A percentile compares a stretch with the other conserved stretches of the same genome.
Conservation (phyloP, 805 yeast genomes). For the Kuraishia capsulata region DNA sequence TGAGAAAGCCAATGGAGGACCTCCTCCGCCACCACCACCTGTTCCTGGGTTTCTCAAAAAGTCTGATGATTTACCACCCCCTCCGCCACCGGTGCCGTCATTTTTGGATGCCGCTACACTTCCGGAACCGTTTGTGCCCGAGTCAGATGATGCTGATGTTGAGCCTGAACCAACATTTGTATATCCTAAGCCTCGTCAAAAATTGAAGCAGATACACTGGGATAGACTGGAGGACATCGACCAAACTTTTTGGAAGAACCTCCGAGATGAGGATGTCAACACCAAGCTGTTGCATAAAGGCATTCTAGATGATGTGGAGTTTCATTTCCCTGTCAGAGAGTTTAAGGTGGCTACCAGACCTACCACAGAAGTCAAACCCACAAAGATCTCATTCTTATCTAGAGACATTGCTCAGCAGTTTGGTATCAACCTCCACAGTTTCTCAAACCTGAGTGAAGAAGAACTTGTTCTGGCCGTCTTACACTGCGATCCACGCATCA, state of each 20-base stretch:
- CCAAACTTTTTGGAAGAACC: slow-evolving; percentile 55
- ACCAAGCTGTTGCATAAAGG: slow-evolving; percentile 50
- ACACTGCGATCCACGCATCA: slow-evolving; percentile 47
- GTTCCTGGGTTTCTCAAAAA: background rate
- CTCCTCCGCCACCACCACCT: slow-evolving; percentile 9
- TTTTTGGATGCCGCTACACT: background rate
- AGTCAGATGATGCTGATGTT: background rate
- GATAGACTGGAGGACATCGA: slow-evolving; percentile 54
- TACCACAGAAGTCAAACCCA: slow-evolving; percentile 17
- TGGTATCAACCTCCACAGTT: slow-evolving; percentile 68
- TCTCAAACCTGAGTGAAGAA: slow-evolving; percentile 40
- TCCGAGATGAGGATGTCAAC: slow-evolving; percentile 29
- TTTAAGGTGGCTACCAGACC: slow-evolving; percentile 31
- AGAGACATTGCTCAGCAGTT: slow-evolving; percentile 73
- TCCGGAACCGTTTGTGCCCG: too few relatives aligned
- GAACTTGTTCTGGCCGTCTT: slow-evolving; percentile 48
- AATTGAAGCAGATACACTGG: slow-evolving; percentile 77
- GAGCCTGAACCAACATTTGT: slow-evolving; percentile 2
- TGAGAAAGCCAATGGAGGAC: background rate
- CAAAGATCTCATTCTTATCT: slow-evolving; percentile 48
- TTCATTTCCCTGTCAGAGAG: slow-evolving; percentile 36
- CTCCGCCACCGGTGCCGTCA: slow-evolving; percentile 3
- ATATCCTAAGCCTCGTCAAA: slow-evolving; percentile 42
- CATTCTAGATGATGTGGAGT: slow-evolving; percentile 55
- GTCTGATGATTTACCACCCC: background rate